phyloP scores from a whole-genome alignment of 495 filamentous ascomycete genomes.

The Alectoria sarmentosa region DNA sequence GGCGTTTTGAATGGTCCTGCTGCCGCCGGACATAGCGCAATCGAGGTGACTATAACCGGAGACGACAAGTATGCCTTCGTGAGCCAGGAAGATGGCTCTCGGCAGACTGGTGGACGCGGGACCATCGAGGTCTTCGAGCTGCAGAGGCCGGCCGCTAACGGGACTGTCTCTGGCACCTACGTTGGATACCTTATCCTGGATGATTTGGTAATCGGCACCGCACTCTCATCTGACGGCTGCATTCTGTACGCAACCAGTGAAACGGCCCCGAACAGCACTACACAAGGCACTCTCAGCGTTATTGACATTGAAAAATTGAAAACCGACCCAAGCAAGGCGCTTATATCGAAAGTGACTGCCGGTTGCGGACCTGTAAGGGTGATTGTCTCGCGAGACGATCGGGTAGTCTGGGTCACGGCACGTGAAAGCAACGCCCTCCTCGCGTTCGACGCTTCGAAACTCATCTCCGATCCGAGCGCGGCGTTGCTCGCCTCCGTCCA shows the following conservation, averaged over 20 bases:
- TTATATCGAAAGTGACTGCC: slow-evolving; percentile 20
- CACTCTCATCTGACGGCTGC: slow-evolving; percentile 23
- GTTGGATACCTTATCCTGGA: slow-evolving; percentile 24
- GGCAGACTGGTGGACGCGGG: slow-evolving; percentile 14
- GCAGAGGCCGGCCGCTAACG: slow-evolving; percentile 15
- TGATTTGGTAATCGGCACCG: slow-evolving; percentile 24
- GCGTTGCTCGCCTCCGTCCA: slow-evolving; percentile 27
- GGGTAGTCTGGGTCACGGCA: slow-evolving; percentile 23
- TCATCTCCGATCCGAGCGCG: slow-evolving; percentile 28
- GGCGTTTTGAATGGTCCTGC: slow-evolving; percentile 19
- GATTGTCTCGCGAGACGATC: slow-evolving; percentile 21
- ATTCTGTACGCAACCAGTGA: slow-evolving; percentile 27
- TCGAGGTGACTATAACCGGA: slow-evolving; percentile 25
- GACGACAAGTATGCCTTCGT: slow-evolving; percentile 28
- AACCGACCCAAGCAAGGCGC: slow-evolving; percentile 22
- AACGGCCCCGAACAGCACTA: slow-evolving; percentile 4
- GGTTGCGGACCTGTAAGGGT: slow-evolving; percentile 25
- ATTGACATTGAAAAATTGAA: slow-evolving; percentile 19
- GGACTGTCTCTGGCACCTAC: slow-evolving; percentile 20
- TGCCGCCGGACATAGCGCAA: slow-evolving; percentile 22
- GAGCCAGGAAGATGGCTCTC: slow-evolving; percentile 26
- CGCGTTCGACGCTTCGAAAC: slow-evolving; percentile 24
- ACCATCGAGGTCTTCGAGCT: slow-evolving; percentile 26
- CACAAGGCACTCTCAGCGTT: slow-evolving; percentile 24
- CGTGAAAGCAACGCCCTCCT: slow-evolving; percentile 27